phyloP scores from a whole-genome alignment of 2,329 filamentous ascomycete genomes.

The Sporothrix curviconia region DNA sequence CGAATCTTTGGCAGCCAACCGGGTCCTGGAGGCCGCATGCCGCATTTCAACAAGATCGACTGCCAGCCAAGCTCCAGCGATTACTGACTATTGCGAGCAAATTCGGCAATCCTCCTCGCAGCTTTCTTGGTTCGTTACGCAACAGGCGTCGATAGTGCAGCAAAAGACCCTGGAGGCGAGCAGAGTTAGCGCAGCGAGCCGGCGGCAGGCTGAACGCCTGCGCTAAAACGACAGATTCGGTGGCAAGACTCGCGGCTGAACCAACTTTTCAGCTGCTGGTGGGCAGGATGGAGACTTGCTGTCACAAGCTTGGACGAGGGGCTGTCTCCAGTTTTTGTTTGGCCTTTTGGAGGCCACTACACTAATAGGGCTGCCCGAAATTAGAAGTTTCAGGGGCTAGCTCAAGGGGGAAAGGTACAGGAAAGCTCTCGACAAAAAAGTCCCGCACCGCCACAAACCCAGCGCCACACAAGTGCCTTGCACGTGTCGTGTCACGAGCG shows the following conservation, averaged over 20 bases:
- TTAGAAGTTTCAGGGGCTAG: neutral
- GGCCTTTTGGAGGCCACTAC: neutral
- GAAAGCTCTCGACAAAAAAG: neutral
- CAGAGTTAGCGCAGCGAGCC: neutral
- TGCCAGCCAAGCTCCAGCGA: too few relatives aligned
- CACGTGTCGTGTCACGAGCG: neutral
- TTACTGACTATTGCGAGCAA: neutral
- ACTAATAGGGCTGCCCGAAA: neutral
- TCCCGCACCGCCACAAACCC: neutral
- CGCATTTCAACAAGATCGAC: too few relatives aligned
- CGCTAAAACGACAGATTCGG: neutral
- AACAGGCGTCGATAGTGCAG: neutral
- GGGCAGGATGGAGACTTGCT: neutral
- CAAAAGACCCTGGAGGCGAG: neutral
- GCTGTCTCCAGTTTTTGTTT: neutral
- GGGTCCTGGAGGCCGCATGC: conserved; percentile 2
- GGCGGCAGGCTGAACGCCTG: neutral
- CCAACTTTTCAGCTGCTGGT: neutral
- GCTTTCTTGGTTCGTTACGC: neutral
- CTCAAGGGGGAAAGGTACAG: neutral
- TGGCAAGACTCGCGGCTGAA: neutral
- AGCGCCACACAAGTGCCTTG: neutral
- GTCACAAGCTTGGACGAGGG: neutral
- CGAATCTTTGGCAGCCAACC: neutral
- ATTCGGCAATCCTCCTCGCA: neutral